These are phyloP conservation scores for Calendula officinalis DNA, from an alignment of 129 eudicot genomes.

Conservation along the genomic window DNA sequence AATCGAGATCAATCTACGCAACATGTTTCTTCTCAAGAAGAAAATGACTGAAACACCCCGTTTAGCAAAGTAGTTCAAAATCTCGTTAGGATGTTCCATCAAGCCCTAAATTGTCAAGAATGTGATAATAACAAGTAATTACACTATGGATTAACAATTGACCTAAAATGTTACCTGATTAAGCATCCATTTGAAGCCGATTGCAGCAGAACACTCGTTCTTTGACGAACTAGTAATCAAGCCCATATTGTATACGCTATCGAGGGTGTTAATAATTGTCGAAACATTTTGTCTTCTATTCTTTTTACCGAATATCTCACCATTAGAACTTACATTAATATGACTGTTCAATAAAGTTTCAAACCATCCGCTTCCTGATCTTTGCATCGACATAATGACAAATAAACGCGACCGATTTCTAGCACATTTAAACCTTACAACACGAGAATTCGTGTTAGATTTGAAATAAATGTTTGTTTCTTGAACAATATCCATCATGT, in stretches of 20 bases:
- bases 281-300: slow-evolving; percentile 66
- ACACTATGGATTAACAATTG: not conserved
- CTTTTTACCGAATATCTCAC: slow-evolving; percentile 73
- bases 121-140: not conserved
- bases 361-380: slow-evolving; percentile 99
- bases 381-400: slow-evolving; percentile 80
- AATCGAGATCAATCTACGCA: slow-evolving; percentile 85
- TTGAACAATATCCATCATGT: too few species aligned
- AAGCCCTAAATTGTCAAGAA: slow-evolving; percentile 53
- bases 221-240: slow-evolving; percentile 88
- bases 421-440: slow-evolving; percentile 58
- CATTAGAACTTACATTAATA: slow-evolving; percentile 75
- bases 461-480: too few species aligned
- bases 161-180: slow-evolving; percentile 59
- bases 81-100: slow-evolving; percentile 63
- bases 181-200: slow-evolving; percentile 99
- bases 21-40: slow-evolving; percentile 72
- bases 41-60: slow-evolving; percentile 64
- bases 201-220: slow-evolving; percentile 82
- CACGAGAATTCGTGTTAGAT: not conserved
- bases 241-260: slow-evolving; percentile 82
- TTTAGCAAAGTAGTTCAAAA: slow-evolving; percentile 53
- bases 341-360: slow-evolving; percentile 92
- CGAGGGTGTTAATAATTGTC: slow-evolving; percentile 56
- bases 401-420: slow-evolving; percentile 68